Base-by-base conservation (phyloP, 177 flowering plant species). In the Telopea speciosissima region DNA sequence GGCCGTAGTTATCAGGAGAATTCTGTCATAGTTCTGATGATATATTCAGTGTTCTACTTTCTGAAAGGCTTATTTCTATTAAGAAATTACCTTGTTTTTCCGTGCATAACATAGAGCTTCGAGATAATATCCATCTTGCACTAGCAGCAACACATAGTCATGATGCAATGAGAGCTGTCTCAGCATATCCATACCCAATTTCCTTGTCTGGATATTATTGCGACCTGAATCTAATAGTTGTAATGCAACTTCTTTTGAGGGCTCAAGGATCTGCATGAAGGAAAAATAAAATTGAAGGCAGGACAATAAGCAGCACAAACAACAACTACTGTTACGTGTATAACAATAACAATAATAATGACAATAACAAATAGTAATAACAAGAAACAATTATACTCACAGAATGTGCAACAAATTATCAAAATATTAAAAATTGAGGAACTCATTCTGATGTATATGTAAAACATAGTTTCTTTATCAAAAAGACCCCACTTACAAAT, bases 51-150 rank as follows among this genome's bases (percentile, higher is more conserved):
- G 54, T 13, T 13, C 19, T 49, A 49, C 19, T 49, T 11, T 49
- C 16, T 49, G 54, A 49, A 49, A 49, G 54, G 54, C 1, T 44
- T 9, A 9, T 44, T 9, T 9, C 49, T 9, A 8, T 40, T 23
- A 70, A 62, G 24, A 63, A 63, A 56, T 77, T 81, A 93, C 99
- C 98, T 90, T 91, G 63, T 84, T 78, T 81, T 89, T 95, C 69
- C 92, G 82, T 24, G 87, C 89, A 82, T 89, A 93, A 13, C 97
- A 93, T 63, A 95, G 75, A 65, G 97, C 98, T 85, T 93, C 97
- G 66, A 90, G 87, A 80, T 89, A 95, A 79, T 91, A 89, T 62
- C 99, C 99, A 84, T 91, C 97, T 85, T 90, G 97, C 45, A 89
- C 89, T 12, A 93, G 86, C 25, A 82, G 76, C 77, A 81, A 33